These are phyloP conservation scores for Cinnamomum micranthum DNA, from an alignment of 164 flowering plant species.

Conservation along the genomic window DNA sequence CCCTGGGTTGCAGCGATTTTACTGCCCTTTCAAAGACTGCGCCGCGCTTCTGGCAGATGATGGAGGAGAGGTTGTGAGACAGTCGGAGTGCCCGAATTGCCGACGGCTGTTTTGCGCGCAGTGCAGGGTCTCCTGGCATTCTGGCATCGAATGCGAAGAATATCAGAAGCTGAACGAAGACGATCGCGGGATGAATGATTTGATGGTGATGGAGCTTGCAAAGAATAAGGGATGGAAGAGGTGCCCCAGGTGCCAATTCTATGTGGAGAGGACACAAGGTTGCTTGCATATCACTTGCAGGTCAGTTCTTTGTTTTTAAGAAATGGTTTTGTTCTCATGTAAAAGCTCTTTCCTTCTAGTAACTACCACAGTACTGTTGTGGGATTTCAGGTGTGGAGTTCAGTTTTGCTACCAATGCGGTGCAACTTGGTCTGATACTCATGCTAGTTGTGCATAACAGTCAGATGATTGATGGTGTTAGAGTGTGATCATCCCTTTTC, in stretches of 20 bases:
- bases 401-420: conserved; percentile 23
- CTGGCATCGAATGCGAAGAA: conserved; percentile 26
- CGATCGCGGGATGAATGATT: conserved; percentile 26
- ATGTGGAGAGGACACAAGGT: conserved; percentile 39
- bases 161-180: conserved; percentile 15
- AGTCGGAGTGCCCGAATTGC: conserved; percentile 37
- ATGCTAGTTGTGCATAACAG: neutral
- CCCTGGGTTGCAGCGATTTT: conserved; percentile 2
- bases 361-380: no score
- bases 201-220: conserved; percentile 32
- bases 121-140: conserved; percentile 42
- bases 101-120: conserved; percentile 36
- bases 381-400: conserved; percentile 11
- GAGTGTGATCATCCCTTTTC: no score
- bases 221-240: conserved; percentile 40
- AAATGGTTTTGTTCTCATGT: neutral
- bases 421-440: conserved; percentile 5
- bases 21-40: conserved; percentile 25
- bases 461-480: no score
- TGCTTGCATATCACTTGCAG: conserved; percentile 47
- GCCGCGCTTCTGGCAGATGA: conserved; percentile 12
- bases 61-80: conserved; percentile 2
- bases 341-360: neutral
- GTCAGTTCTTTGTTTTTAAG: conserved; percentile 14
- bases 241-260: conserved; percentile 41